Conservation (phyloP, 1,284 basidiomycete species). For the Porogramme epimiltina region DNA sequence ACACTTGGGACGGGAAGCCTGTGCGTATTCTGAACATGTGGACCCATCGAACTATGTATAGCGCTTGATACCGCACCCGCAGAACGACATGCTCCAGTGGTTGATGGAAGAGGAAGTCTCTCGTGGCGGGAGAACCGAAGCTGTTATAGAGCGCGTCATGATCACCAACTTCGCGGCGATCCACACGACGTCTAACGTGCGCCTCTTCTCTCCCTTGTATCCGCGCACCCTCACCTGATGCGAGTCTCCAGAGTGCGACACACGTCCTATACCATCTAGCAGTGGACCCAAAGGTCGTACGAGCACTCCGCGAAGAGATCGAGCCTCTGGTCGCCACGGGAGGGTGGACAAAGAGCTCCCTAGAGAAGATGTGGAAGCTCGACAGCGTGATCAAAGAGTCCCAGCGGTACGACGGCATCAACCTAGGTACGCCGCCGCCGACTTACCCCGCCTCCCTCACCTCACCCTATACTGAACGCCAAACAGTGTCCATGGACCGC, state of each 20-base stretch:
- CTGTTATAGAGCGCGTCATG: conserved; percentile 26
- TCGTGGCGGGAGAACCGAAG: conserved; percentile 12
- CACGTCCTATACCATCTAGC: conserved; percentile 44
- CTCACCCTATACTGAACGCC: background rate
- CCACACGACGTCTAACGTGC: conserved; percentile 33
- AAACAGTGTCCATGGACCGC: too few species aligned
- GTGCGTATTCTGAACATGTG: conserved; percentile 2
- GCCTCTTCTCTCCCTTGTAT: background rate
- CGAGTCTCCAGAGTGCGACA: conserved; percentile 35
- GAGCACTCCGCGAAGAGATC: conserved; percentile 44
- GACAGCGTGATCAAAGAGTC: conserved; percentile 57
- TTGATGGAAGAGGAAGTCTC: conserved; percentile 27
- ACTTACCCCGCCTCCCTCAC: too few species aligned
- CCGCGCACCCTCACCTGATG: background rate
- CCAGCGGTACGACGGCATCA: conserved; percentile 38
- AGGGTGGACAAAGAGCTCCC: conserved; percentile 47
- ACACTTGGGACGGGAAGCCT: conserved; percentile 6
- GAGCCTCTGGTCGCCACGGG: conserved; percentile 29
- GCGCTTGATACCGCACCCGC: too few species aligned
- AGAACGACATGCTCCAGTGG: conserved; percentile 36
- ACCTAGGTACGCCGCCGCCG: conserved; percentile 16
- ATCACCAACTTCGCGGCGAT: conserved; percentile 34
- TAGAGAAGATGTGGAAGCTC: conserved; percentile 48
- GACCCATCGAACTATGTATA: background rate
- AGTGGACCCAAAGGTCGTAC: conserved; percentile 39